Percentiles rank a stretch among this genome's conserved stretches.
phyloP scores from a whole-genome alignment of 225 moss, liverwort and hornwort species.

The Bryoerythrophyllum caledonicum region DNA sequence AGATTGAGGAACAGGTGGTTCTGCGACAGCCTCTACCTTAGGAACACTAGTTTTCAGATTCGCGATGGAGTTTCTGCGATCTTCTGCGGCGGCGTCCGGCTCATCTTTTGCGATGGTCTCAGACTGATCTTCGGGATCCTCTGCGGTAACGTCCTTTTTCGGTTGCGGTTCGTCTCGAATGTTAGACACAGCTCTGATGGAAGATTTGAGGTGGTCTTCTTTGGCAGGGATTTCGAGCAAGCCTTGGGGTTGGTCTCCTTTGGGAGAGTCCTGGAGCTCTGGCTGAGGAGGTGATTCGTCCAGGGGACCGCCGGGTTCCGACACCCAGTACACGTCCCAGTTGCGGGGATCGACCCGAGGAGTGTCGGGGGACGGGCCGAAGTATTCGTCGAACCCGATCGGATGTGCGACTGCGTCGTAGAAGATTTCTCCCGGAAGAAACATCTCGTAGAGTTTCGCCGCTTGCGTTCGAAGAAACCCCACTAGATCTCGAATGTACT shows the following conservation, averaged over 20 bases:
- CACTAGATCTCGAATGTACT: conserved; percentile 13
- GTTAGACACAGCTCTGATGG: background rate
- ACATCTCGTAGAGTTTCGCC: conserved; percentile 9
- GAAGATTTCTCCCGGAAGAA: conserved; percentile 21
- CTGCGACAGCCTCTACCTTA: conserved; percentile 2
- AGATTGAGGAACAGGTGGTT: background rate
- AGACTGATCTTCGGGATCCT: conserved; percentile 13
- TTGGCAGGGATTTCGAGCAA: conserved; percentile 21
- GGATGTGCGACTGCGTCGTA: conserved; percentile 14
- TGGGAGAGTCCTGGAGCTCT: background rate
- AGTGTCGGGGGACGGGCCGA: conserved; percentile 19
- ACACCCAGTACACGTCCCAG: conserved; percentile 38
- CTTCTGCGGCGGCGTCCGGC: conserved; percentile 4
- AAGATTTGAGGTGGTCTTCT: background rate
- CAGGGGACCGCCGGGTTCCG: conserved; percentile 22
- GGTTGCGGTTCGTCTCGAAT: background rate
- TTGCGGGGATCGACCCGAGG: conserved; percentile 23
- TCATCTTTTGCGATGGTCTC: background rate
- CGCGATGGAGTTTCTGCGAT: conserved; percentile 14
- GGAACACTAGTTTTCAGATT: background rate
- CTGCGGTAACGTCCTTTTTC: background rate
- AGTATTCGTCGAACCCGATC: conserved; percentile 26
- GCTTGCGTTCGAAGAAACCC: conserved; percentile 9
- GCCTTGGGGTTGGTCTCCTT: conserved; percentile 32
- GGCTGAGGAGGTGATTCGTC: background rate